Evolutionary conservation across 2,329 filamentous ascomycete genomes (phyloP).

Genomic region (Achaetomium macrosporum): DNA sequence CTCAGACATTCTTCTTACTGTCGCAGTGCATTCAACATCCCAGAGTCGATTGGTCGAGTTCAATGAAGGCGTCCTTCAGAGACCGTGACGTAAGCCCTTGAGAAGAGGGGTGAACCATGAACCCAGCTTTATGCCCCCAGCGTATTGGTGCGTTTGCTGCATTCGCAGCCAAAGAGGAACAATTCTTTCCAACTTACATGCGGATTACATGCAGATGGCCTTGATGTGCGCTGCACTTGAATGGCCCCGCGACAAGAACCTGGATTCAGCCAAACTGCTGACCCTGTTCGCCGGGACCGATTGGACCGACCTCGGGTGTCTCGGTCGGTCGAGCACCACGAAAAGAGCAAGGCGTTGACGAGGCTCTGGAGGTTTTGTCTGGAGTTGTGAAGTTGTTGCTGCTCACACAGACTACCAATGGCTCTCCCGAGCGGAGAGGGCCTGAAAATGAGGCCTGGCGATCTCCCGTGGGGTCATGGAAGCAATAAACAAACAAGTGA

Average conservation of each 20-base stretch:
- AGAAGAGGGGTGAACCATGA: not conserved
- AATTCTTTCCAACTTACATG: constrained; percentile 19
- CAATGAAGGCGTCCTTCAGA: not conserved
- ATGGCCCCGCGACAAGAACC: constrained; percentile 8
- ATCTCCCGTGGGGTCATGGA: not conserved
- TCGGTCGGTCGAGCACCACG: constrained; percentile 16
- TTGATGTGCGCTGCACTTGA: constrained; percentile 11
- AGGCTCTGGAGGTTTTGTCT: constrained; percentile 9
- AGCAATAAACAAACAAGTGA: constrained; percentile 15
- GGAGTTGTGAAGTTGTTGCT: not conserved
- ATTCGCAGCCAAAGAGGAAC: constrained; percentile 10
- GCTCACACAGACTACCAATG: not conserved
- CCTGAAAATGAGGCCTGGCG: constrained; percentile 12
- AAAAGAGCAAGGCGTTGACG: constrained; percentile 7
- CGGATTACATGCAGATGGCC: constrained; percentile 24
- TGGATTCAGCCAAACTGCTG: constrained; percentile 12
- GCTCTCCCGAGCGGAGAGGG: not conserved
- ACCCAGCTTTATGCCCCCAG: constrained; percentile 1
- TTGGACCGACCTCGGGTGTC: constrained; percentile 15
- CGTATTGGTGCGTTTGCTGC: not conserved
- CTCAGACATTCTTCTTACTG: too few species aligned
- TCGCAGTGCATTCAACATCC: not conserved
- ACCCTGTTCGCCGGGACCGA: constrained; percentile 15
- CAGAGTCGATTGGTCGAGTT: too few species aligned
- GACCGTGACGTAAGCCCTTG: constrained; percentile 14